Evolutionary conservation across 352 stramenopile genomes (phyloP).

Genomic region (Pythium sp.): DNA sequence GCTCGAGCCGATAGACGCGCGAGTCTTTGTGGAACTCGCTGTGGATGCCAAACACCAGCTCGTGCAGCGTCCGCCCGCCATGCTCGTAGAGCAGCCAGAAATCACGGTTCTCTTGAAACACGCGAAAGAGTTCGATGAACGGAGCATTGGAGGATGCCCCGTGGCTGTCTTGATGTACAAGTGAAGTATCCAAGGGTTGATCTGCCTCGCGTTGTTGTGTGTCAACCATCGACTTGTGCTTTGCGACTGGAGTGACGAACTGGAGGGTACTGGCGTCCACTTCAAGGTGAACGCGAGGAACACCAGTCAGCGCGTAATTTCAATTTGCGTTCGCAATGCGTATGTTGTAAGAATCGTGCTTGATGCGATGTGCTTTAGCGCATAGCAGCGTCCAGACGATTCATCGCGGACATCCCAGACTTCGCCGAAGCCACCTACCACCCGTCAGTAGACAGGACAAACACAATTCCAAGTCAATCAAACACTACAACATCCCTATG

Average conservation of each 20-base stretch:
- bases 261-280: neutral
- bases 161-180: neutral
- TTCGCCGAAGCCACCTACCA: slow-evolving; percentile 5
- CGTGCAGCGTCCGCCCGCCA: neutral
- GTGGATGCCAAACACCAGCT: slow-evolving; percentile 8
- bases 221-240: neutral
- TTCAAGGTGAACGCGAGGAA: neutral
- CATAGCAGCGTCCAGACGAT: neutral
- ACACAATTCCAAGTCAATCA: neutral
- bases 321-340: too few species aligned
- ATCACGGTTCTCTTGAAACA: slow-evolving; percentile 3
- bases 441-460: neutral
- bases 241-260: neutral
- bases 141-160: neutral
- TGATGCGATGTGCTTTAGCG: slow-evolving; percentile 7
- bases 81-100: slow-evolving; percentile 13
- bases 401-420: slow-evolving; percentile 8
- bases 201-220: neutral
- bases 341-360: neutral
- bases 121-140: neutral
- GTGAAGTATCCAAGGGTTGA: neutral
- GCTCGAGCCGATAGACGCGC: slow-evolving; percentile 6
- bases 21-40: slow-evolving; percentile 12
- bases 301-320: neutral
- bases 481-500: too few species aligned